A percentile compares a stretch with the other conserved stretches of the same genome.
These are phyloP conservation scores for Jasminum sambac DNA, from an alignment of 257 asterid genomes.

Conservation along the genomic window DNA sequence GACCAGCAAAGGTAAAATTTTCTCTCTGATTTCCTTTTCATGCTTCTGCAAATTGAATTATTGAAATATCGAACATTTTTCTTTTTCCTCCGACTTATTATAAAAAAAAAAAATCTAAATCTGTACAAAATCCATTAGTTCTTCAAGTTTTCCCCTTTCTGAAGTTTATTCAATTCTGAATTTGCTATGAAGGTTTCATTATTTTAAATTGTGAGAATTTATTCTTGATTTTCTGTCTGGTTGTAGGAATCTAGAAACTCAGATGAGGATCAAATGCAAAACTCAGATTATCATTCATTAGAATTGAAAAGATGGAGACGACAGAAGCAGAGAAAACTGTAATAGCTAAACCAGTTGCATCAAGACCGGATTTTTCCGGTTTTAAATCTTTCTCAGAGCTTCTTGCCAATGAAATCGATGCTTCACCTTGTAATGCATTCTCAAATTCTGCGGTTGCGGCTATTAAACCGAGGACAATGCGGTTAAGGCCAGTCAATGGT, in stretches of 20 bases:
- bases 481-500: conserved; percentile 47
- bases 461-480: conserved; percentile 62
- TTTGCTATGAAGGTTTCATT: conserved; percentile 20
- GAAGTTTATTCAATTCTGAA: conserved; percentile 17
- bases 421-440: conserved; percentile 39
- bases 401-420: conserved; percentile 42
- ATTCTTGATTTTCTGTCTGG: conserved; percentile 11
- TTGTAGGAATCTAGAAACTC: not conserved
- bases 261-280: not conserved
- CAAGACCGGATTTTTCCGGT: conserved; percentile 59
- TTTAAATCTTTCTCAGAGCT: conserved; percentile 52
- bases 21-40: not conserved
- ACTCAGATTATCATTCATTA: conserved; percentile 7
- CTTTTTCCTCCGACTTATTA: not conserved
- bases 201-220: conserved; percentile 6
- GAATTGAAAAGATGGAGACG: conserved; percentile 41
- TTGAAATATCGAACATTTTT: not conserved
- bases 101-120: no score
- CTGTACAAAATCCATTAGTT: not conserved
- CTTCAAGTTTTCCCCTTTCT: not conserved
- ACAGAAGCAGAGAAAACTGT: conserved; percentile 50
- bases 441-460: conserved; percentile 45
- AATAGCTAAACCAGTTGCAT: conserved; percentile 78
- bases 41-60: not conserved
- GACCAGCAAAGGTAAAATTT: not conserved